Evolutionary conservation across 2,329 filamentous ascomycete species (phyloP), one percentile per base, ranked within the genome.

Genomic region (Aspergillus novofumigatus): DNA sequence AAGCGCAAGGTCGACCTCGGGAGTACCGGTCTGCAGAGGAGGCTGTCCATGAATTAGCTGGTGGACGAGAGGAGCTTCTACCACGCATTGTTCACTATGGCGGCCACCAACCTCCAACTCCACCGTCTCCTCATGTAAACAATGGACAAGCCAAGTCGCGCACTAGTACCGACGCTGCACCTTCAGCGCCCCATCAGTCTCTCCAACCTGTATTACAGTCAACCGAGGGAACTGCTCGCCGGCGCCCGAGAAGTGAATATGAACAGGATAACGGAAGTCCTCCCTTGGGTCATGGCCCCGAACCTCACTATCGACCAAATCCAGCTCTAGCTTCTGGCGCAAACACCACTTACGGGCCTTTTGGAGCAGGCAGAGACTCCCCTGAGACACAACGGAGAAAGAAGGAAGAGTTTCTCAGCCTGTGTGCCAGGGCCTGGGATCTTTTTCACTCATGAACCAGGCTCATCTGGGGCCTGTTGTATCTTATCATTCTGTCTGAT

Each of bases 11-110:
- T 52, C 86, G 93, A 58, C 81, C 87, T 10, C 85, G 93, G 56
- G 94, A 97, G 70, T 97, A 96, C 76, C 90, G 92, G 67, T 97
- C 93, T 3, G 94, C 94, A 11, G 94, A 99, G 73, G 94, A 99
- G 71, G 94, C 91, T 2, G 92, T 97, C 59, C 90, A 91, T 57
- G 91, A 94, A 62, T 77, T 99, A 60, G 88, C 92, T 4, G 92
- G 91, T 52, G 94, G 94, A n/a, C 86, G 94, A 56, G 89, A 96
- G 56, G 94, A 99, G 58, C 81, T 97, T 14, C 81, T 97, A 52
- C 94, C 94, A 23, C 94, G 93, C 75, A 86, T 97, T 56, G 91
- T 99, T 14, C 94, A 97, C 75, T 99, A 99, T 72, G 91, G 90
- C 42, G 91, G 92, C 49, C 91, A 95, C 70, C 93, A 96, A 72